These are phyloP conservation scores for Teratosphaeria gauchensis DNA, from an alignment of 2,329 filamentous ascomycete genomes.

Conservation along the genomic window DNA sequence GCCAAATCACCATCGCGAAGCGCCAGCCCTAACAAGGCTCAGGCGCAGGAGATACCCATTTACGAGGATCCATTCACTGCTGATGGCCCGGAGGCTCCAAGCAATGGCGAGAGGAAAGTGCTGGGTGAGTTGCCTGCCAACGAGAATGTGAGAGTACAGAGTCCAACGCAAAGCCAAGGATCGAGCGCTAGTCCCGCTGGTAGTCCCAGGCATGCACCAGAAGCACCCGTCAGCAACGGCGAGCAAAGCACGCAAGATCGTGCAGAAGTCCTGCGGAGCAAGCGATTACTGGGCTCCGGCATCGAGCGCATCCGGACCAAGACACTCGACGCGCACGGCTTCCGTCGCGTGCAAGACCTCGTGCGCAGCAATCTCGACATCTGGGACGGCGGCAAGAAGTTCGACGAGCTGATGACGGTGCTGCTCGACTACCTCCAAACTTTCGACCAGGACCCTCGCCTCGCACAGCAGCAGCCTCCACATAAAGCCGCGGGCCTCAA, in stretches of 20 bases:
- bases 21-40: conserved; percentile 12
- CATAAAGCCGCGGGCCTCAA: conserved; percentile 50
- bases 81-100: conserved; percentile 20
- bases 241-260: conserved; percentile 23
- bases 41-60: conserved; percentile 36
- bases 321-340: conserved; percentile 70
- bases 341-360: conserved; percentile 67
- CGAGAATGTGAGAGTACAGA: conserved; percentile 28
- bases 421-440: conserved; percentile 63
- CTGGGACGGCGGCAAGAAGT: conserved; percentile 57
- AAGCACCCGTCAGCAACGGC: conserved; percentile 4
- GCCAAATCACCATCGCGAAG: conserved; percentile 1
- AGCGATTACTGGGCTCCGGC: conserved; percentile 60
- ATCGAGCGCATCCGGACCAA: conserved; percentile 62
- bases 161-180: conserved; percentile 19
- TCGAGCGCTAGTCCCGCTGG: conserved; percentile 20
- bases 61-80: conserved; percentile 45
- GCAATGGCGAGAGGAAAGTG: conserved; percentile 29
- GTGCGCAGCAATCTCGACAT: conserved; percentile 55
- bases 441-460: conserved; percentile 32
- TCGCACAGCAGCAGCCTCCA: conserved; percentile 18
- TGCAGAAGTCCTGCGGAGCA: conserved; percentile 35
- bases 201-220: conserved; percentile 16
- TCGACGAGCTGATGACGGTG: conserved; percentile 56
- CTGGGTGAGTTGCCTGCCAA: conserved; percentile 44